Evolutionary conservation across 2,329 filamentous ascomycete species (phyloP), one percentile per base, ranked within the genome.

Genomic region (Cercospora zeina): DNA sequence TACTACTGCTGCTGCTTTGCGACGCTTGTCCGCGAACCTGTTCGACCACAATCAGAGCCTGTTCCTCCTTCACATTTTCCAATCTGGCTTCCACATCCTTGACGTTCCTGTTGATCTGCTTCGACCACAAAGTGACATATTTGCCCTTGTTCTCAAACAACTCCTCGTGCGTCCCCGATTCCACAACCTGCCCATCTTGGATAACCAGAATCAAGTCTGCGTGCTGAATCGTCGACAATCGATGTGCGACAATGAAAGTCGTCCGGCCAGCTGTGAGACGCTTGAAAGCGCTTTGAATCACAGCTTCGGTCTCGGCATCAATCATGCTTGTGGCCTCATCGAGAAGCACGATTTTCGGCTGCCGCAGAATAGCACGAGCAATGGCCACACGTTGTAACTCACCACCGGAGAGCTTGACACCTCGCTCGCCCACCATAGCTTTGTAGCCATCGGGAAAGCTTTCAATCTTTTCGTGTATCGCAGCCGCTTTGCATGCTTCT

Each of bases 381-480:
- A 92, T 91, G 1, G 89, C 87, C 24, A 96, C 82, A 4, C 91
- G 85, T 73, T 96, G 91, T n/a, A 90, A 85, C 73, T 96, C 91
- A 0, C 91, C 91, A n/a, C 90, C 89, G 10, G 88, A 91, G 1
- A 96, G 78, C 72, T 90, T 91, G 53, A 89, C 87, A 4, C 91
- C 91, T 30, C 84, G 84, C 71, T 93, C 90, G 1, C 91, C 91
- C 1, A 95, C 90, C 8, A 83, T 76, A 0, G 90, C 91, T 4
- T 88, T 82, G 70, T 93, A 93, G 1, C 86, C 85, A 78, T 89
- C 78, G 0, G 83, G 78, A 67, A 89, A 87, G 1, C 74, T 77
- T 57, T 82, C 71, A 62, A 89, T 87, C 66, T 86, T 85, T 59
- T 88, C 83, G 72, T 89, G 87, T 27, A 89, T 83, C 1, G 82